Evolutionary conservation across 2,329 filamentous ascomycete genomes (phyloP).

Genomic region (Celoporthe dispersa): DNA sequence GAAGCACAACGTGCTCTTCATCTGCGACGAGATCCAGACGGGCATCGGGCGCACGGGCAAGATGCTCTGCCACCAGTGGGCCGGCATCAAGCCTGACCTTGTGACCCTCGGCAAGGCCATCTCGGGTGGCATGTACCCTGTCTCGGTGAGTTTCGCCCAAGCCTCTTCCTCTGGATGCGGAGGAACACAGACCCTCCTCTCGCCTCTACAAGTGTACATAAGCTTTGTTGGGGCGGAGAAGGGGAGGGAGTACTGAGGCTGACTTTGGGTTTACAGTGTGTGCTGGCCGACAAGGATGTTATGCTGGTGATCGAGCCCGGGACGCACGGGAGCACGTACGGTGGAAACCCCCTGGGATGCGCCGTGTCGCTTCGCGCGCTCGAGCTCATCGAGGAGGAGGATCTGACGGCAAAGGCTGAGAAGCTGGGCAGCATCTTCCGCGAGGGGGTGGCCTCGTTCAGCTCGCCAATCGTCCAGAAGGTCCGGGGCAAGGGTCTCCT

Average conservation of each 20-base stretch:
- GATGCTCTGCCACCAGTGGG: constrained; percentile 94
- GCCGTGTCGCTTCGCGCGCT: constrained; percentile 94
- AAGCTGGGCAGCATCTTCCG: constrained; percentile 82
- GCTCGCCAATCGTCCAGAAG: constrained; percentile 78
- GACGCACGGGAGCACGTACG: constrained; percentile 98
- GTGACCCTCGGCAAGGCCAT: constrained; percentile 97
- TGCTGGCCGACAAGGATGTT: constrained; percentile 84
- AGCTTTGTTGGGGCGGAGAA: neutral
- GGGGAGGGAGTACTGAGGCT: neutral
- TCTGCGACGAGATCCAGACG: constrained; percentile 98
- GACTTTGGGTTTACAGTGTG: constrained; percentile 51
- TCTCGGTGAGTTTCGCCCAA: constrained; percentile 43
- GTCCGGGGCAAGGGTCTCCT: constrained; percentile 92
- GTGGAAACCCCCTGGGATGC: constrained; percentile 93
- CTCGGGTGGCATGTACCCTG: constrained; percentile 98
- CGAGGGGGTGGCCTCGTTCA: constrained; percentile 73
- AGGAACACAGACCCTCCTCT: neutral
- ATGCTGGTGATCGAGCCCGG: constrained; percentile 97
- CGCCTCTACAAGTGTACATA: neutral
- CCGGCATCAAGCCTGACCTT: constrained; percentile 91
- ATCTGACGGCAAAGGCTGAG: constrained; percentile 83
- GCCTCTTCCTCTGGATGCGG: neutral
- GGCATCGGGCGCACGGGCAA: constrained; percentile 94
- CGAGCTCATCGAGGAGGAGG: constrained; percentile 90
- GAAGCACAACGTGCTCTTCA: constrained; percentile 93